phyloP scores from a whole-genome alignment of 306 rosid species.

The Styphnolobium japonicum region DNA sequence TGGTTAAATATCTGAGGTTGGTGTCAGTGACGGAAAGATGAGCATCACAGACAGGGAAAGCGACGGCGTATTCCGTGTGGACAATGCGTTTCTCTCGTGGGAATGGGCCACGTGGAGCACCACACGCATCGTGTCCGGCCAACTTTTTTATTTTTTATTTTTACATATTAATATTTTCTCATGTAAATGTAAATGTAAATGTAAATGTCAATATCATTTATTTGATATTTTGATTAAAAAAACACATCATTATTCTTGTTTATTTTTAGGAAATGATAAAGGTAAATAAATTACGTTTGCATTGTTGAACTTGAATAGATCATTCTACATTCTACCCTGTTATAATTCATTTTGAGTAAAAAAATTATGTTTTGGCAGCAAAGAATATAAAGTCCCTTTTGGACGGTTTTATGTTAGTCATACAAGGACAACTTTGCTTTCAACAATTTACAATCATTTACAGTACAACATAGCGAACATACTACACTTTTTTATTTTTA shows the following conservation, averaged over 20 bases:
- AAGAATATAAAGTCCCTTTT: background rate
- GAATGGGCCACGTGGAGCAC: background rate
- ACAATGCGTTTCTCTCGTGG: conserved; percentile 14
- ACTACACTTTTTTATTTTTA: background rate
- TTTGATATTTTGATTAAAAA: background rate
- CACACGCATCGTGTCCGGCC: background rate
- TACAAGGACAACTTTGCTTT: background rate
- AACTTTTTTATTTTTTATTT: background rate
- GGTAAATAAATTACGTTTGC: too few relatives aligned
- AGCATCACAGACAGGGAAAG: background rate
- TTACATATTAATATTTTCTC: background rate
- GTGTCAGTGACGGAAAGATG: background rate
- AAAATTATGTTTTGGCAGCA: background rate
- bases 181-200: background rate
- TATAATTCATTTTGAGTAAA: too few relatives aligned
- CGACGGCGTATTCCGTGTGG: conserved; percentile 26
- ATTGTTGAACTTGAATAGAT: too few relatives aligned
- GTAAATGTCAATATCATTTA: background rate
- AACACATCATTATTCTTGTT: too few relatives aligned
- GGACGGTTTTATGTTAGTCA: background rate
- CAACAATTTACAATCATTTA: background rate
- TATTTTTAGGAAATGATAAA: too few relatives aligned
- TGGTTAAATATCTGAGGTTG: background rate
- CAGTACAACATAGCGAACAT: background rate
- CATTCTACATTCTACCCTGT: too few relatives aligned